These are phyloP conservation scores for Globisporangium apiculatum DNA, from an alignment of 352 stramenopile genomes.

Conservation along the genomic window DNA sequence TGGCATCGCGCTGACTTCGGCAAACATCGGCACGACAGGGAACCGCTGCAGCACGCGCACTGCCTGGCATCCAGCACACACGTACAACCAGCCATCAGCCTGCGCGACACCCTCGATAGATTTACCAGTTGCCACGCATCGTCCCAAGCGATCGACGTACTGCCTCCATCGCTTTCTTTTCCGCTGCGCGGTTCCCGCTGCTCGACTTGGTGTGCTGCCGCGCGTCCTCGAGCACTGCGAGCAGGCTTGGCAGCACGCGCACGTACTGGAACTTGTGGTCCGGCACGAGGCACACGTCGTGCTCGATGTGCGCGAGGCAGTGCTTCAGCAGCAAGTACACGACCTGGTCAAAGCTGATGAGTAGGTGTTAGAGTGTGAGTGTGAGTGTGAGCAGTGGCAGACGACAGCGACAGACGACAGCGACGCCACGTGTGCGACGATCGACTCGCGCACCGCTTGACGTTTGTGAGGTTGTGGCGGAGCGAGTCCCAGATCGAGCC, in stretches of 20 bases:
- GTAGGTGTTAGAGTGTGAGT: too few species aligned
- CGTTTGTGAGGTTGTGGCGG: slow-evolving; percentile 52
- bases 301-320: slow-evolving; percentile 37
- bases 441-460: slow-evolving; percentile 39
- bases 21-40: slow-evolving; percentile 42
- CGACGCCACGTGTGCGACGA: too few species aligned
- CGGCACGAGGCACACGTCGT: slow-evolving; percentile 24
- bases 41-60: slow-evolving; percentile 32
- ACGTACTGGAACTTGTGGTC: slow-evolving; percentile 45
- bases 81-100: too few species aligned
- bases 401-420: too few species aligned
- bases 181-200: slow-evolving; percentile 18
- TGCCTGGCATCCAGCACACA: slow-evolving; percentile 16
- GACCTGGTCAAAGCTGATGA: slow-evolving; percentile 50
- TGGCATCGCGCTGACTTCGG: slow-evolving; percentile 39
- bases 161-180: slow-evolving; percentile 50
- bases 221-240: slow-evolving; percentile 36
- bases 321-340: slow-evolving; percentile 49
- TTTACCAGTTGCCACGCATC: too few species aligned
- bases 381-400: too few species aligned
- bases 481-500: slow-evolving; percentile 54
- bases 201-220: slow-evolving; percentile 15
- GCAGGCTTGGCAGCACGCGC: slow-evolving; percentile 35
- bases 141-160: slow-evolving; percentile 19
- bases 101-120: too few species aligned